These are phyloP conservation scores for Phytopythium chamaehyphon DNA, from an alignment of 352 stramenopile genomes.

Conservation along the genomic window DNA sequence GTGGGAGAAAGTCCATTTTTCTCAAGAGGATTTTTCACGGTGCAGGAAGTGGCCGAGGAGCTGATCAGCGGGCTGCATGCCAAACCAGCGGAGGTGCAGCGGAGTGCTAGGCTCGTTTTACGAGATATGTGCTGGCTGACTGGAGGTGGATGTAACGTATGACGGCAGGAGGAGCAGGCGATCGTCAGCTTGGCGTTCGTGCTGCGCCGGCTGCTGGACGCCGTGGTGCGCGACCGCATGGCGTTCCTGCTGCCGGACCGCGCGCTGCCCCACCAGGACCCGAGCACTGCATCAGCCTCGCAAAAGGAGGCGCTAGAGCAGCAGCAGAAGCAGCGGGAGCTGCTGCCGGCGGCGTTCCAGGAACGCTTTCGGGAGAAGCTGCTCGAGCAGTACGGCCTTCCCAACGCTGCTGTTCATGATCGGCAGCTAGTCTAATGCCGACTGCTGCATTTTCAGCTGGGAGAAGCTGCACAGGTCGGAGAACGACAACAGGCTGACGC, in stretches of 20 bases:
- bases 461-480: slow-evolving; percentile 11
- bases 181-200: slow-evolving; percentile 31
- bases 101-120: slow-evolving; percentile 4
- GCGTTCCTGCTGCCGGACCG: slow-evolving; percentile 37
- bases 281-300: slow-evolving; percentile 4
- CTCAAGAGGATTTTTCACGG: too few relatives aligned
- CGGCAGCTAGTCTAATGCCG: not conserved
- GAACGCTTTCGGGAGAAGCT: slow-evolving; percentile 41
- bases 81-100: slow-evolving; percentile 1
- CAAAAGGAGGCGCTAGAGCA: slow-evolving; percentile 25
- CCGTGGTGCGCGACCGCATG: slow-evolving; percentile 44
- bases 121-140: not conserved
- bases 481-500: slow-evolving; percentile 12
- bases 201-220: slow-evolving; percentile 40
- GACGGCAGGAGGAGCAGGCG: slow-evolving; percentile 29
- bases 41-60: slow-evolving; percentile 9
- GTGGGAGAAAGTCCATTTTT: too few relatives aligned
- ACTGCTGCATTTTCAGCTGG: slow-evolving; percentile 15
- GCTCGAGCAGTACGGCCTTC: slow-evolving; percentile 13
- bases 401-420: not conserved
- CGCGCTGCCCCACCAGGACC: not conserved
- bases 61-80: too few relatives aligned
- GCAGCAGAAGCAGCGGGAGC: slow-evolving; percentile 28
- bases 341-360: slow-evolving; percentile 39
- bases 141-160: not conserved